Evolutionary conservation across 345 rosid species (phyloP).

Genomic region (Eucalyptus globulus): DNA sequence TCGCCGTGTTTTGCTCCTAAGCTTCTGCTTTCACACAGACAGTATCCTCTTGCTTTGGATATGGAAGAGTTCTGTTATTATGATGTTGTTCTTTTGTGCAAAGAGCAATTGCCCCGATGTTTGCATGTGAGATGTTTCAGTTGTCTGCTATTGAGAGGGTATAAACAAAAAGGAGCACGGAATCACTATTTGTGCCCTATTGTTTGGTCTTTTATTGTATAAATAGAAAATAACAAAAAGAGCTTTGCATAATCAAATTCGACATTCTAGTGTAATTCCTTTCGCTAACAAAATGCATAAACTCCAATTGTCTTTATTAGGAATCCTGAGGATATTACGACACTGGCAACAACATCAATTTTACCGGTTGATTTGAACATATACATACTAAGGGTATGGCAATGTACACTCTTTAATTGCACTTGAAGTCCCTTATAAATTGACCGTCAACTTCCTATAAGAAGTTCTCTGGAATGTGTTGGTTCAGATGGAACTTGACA

Average conservation of each 20-base stretch:
- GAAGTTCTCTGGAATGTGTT: background rate
- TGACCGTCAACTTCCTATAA: background rate
- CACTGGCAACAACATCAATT: conserved; percentile 59
- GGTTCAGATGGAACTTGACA: conserved; percentile 83
- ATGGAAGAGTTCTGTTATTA: background rate
- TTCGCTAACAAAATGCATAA: background rate
- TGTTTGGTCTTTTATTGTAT: background rate
- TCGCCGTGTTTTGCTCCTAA: background rate
- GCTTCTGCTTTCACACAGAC: background rate
- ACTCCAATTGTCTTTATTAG: conserved; percentile 19
- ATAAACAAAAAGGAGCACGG: background rate
- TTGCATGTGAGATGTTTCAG: background rate
- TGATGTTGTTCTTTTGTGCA: background rate
- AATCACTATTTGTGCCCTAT: background rate
- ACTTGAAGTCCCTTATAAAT: background rate
- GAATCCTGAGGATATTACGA: conserved; percentile 41
- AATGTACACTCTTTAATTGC: background rate
- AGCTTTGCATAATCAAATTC: background rate
- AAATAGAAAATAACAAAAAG: background rate
- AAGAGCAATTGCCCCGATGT: background rate
- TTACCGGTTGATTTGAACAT: conserved; percentile 83
- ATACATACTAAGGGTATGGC: conserved; percentile 51
- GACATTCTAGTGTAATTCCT: background rate
- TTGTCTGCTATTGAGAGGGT: background rate
- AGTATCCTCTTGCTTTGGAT: background rate